Percentiles rank a stretch among this genome's conserved stretches.
Evolutionary conservation across 2,329 filamentous ascomycete genomes (phyloP).

Genomic region (Trichoderma semiorbis): DNA sequence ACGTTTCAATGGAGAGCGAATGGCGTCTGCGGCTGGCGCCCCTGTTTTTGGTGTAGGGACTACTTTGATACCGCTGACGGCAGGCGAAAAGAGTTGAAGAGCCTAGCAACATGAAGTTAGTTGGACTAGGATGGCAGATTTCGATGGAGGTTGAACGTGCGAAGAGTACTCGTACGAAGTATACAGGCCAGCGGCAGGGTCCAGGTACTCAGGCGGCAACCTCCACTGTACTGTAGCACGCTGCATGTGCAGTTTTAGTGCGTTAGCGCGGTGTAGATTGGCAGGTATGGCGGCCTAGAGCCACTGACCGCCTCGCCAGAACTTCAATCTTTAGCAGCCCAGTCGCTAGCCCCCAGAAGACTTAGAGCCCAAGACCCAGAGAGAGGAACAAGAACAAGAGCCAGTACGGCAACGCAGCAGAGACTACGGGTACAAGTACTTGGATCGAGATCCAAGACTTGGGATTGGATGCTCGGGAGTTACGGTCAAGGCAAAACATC

Average conservation of each 20-base stretch:
- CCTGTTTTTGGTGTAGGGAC: neutral
- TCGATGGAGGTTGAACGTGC: neutral
- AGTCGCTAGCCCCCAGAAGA: neutral
- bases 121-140: neutral
- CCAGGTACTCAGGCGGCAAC: neutral
- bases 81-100: neutral
- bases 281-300: neutral
- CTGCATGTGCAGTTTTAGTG: neutral
- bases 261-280: neutral
- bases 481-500: neutral
- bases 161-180: neutral
- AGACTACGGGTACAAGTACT: neutral
- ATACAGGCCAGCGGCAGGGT: neutral
- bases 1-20: neutral
- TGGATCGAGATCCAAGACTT: neutral
- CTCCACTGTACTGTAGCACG: neutral
- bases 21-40: slow-evolving; percentile 4
- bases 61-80: neutral
- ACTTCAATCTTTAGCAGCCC: neutral
- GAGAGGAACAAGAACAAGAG: neutral
- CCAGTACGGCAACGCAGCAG: neutral
- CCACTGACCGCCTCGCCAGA: slow-evolving; percentile 3
- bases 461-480: neutral
- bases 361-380: neutral
- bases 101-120: neutral